These are phyloP conservation scores for Neocatenulostroma microsporum DNA, from an alignment of 2,329 filamentous ascomycete genomes.

Conservation along the genomic window DNA sequence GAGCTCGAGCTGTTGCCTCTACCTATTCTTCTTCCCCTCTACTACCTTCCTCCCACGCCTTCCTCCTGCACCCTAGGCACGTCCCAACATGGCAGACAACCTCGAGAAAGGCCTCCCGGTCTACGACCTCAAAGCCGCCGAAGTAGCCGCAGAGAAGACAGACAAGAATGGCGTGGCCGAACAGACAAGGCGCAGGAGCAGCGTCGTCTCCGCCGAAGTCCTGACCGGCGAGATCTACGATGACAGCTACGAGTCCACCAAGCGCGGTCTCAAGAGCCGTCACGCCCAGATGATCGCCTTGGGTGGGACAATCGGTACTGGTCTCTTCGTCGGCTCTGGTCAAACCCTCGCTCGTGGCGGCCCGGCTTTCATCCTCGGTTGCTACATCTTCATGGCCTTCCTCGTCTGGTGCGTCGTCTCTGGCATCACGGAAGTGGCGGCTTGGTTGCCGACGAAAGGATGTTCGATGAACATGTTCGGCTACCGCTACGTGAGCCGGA, in stretches of 20 bases:
- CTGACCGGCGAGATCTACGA: slow-evolving; percentile 19
- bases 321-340: slow-evolving; percentile 34
- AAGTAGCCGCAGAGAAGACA: slow-evolving; percentile 1
- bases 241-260: slow-evolving; percentile 30
- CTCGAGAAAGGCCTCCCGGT: slow-evolving; percentile 5
- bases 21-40: too few species aligned
- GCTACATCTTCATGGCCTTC: slow-evolving; percentile 35
- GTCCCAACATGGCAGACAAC: slow-evolving; percentile 9
- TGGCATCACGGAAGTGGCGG: slow-evolving; percentile 49
- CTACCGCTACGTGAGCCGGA: slow-evolving; percentile 37
- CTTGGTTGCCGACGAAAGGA: slow-evolving; percentile 51
- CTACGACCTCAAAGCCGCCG: too few species aligned
- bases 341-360: slow-evolving; percentile 31
- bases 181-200: slow-evolving; percentile 8
- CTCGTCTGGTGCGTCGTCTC: slow-evolving; percentile 41
- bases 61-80: slow-evolving; percentile 4
- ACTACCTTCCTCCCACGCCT: too few species aligned
- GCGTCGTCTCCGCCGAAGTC: slow-evolving; percentile 16
- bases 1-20: too few species aligned
- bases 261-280: slow-evolving; percentile 34
- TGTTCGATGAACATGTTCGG: slow-evolving; percentile 44
- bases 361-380: slow-evolving; percentile 36
- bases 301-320: slow-evolving; percentile 26
- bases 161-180: slow-evolving; percentile 8
- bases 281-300: slow-evolving; percentile 31